Evolutionary conservation across 305 asterid species (phyloP), one percentile per base, ranked within the genome.

Genomic region (Fraxinus sp.): DNA sequence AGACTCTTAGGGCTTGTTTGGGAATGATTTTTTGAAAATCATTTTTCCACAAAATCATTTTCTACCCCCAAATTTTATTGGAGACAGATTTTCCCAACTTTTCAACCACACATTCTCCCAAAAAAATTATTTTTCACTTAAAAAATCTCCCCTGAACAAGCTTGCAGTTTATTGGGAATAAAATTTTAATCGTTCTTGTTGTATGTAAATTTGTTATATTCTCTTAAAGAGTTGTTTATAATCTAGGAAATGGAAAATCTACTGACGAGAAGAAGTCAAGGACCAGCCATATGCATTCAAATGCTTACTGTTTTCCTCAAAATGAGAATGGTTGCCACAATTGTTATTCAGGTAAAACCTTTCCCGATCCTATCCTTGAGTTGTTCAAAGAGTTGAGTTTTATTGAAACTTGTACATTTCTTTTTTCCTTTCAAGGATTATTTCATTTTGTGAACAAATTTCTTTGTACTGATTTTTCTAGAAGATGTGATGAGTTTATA

Each of bases 251-350:
- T 80, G 92, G 92, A 71, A 93, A 88, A 82, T 75, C 89, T 82
- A 80, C 84, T 72, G 91, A 84, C 7, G 83, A 86, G 81, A 88
- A 86, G 85, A 91, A 91, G 85, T 77, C 91, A 43, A 90, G 91
- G 59, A 91, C 85, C 87, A 90, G 91, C 85, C 88, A 83, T 81
- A 84, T 88, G 85, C 94, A 94, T 86, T 59, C 94, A n/a, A 87
- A 87, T 81, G 77, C 85, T 59, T 91, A 87, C 84, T 87, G 89
- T 84, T 95, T 90, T 89, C 79, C 83, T 78, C 91, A 86, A 86
- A 92, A 87, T 84, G 94, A 91, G 72, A 90, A 82, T 80, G 87
- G 89, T 77, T 92, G 91, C 87, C 91, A 83, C 92, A 90, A 85
- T 84, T 88, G 84, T 78, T 88, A 55, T 79, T 85, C 91, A 86